These are phyloP conservation scores for Suillus weaverae DNA, from an alignment of 768 basidiomycete species.

Conservation along the genomic window DNA sequence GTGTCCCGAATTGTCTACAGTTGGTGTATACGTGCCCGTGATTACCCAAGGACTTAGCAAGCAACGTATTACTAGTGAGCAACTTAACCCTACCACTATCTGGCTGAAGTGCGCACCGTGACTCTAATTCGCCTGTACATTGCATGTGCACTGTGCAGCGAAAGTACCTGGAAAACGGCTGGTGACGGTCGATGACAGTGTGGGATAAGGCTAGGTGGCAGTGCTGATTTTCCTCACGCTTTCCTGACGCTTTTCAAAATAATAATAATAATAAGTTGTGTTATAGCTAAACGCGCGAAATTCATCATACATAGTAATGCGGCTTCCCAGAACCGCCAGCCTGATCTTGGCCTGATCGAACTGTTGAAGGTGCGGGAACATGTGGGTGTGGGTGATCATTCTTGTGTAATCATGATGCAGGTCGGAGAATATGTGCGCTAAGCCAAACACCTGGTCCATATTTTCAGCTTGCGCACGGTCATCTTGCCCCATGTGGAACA, in stretches of 20 bases:
- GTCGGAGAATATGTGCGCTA: not conserved
- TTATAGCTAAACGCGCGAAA: too few species aligned
- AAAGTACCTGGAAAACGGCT: not conserved
- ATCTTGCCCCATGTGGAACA: not conserved
- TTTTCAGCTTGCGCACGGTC: not conserved
- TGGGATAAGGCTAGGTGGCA: not conserved
- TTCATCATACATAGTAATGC: not conserved
- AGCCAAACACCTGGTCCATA: not conserved
- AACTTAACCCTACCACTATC: not conserved
- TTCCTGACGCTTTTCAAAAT: not conserved
- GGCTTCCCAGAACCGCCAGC: not conserved
- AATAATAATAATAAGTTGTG: not conserved
- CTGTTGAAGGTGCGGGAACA: too few species aligned
- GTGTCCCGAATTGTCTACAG: not conserved
- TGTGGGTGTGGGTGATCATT: not conserved
- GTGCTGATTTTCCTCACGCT: not conserved
- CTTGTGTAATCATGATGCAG: not conserved
- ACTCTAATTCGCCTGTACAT: not conserved
- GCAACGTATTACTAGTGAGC: not conserved
- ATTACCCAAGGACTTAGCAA: slow-evolving; percentile 1
- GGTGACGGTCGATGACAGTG: not conserved
- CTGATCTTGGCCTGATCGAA: not conserved
- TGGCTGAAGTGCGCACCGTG: not conserved
- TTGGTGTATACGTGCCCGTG: not conserved
- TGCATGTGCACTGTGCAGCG: not conserved